Evolutionary conservation across 2,329 filamentous ascomycete genomes (phyloP), one percentile per base, ranked within the genome.

Genomic region (Monosporascus sp.): DNA sequence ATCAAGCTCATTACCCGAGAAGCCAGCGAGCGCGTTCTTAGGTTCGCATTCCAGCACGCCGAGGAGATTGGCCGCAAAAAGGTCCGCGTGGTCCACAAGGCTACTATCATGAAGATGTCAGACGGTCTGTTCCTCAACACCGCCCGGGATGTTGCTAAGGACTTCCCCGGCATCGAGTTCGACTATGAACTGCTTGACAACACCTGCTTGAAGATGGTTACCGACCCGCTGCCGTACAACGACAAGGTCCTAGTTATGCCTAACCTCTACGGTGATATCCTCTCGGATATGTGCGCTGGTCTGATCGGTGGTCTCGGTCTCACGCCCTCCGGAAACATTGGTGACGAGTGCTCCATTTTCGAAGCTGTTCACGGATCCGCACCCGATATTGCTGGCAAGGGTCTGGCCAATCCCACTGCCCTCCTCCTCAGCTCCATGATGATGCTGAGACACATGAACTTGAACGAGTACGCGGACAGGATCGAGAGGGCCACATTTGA

Each of bases 31-130:
- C 88, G 94, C 65, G 94, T 99, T 52, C 85, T 97, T 63, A 88
- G 92, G 70, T 99, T 91, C 74, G 94, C 95, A 67, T 99, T 99
- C 86, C 93, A 99, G 79, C 91, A 99, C 73, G 94, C 94, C 64
- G 83, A 94, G 75, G 84, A 90, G 65, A 88, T 97, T 69, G 91
- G 92, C 76, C 89, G 90, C 81, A 92, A 85, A 72, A 97, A 97
- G 88, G 93, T 97, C 68, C 90, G 92, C 69, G 93, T 91, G 55
- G 92, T 97, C 60, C 94, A 99, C 88, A 99, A 99, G 85, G 94
- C 94, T 73, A 97, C 94, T 70, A 99, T 99, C 80, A 99, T 99
- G 94, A 99, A 99, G 86, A 96, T 97, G 90, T 93, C 88, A 71
- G 94, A 99, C 74, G 94, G 94, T 78, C 89, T 99, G 58, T 99